These are phyloP conservation scores for Pistacia vera DNA, from an alignment of 345 rosid genomes.

Conservation along the genomic window DNA sequence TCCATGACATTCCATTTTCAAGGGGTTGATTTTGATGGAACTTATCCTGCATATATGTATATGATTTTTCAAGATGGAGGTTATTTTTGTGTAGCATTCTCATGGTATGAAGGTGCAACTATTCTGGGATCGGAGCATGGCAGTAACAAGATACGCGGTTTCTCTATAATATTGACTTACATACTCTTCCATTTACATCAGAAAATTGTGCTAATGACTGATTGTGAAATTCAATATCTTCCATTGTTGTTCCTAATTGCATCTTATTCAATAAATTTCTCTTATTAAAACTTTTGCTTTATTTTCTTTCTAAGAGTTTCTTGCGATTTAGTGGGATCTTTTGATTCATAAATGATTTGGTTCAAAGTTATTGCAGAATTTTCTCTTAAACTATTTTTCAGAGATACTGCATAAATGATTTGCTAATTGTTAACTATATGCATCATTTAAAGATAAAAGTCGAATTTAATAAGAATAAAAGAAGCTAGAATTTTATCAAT, in stretches of 20 bases:
- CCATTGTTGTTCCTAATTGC: too few relatives aligned
- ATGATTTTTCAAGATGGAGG: not conserved
- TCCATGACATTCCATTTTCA: constrained; percentile 22
- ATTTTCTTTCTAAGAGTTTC: too few relatives aligned
- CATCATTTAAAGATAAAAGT: too few relatives aligned
- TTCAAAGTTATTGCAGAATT: too few relatives aligned
- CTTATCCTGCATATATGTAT: not conserved
- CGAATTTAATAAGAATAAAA: too few relatives aligned
- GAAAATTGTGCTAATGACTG: constrained; percentile 3
- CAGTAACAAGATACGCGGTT: constrained; percentile 15
- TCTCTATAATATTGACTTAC: not conserved
- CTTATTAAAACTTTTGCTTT: too few relatives aligned
- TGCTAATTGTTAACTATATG: too few relatives aligned
- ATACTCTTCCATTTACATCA: not conserved
- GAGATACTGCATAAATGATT: too few relatives aligned
- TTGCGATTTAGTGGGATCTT: too few relatives aligned
- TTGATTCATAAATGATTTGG: too few relatives aligned
- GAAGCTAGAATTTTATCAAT: too few relatives aligned
- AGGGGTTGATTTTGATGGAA: constrained; percentile 9
- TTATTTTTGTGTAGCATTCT: constrained; percentile 7
- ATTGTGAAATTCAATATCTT: not conserved
- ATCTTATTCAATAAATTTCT: not conserved
- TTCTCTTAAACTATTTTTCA: too few relatives aligned
- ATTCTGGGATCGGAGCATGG: constrained; percentile 12
- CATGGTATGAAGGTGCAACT: not conserved